These are phyloP conservation scores for Forsythia suspensa DNA, from an alignment of 257 asterid genomes.

Conservation along the genomic window DNA sequence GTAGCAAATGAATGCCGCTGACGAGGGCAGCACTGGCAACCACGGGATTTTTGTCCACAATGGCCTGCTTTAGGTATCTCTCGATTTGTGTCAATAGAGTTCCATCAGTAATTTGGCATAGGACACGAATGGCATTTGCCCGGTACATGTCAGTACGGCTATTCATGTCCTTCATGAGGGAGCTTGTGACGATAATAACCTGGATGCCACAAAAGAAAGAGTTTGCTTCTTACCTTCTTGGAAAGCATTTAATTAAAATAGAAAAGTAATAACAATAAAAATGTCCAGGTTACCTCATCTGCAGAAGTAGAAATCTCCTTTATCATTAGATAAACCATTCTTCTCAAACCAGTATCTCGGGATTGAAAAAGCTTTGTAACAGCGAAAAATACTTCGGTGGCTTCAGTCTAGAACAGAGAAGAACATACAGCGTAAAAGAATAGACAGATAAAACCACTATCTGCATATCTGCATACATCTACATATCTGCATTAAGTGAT, in stretches of 20 bases:
- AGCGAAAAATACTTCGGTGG: slow-evolving; percentile 88
- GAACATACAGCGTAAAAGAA: background rate
- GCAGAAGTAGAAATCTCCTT: slow-evolving; percentile 90
- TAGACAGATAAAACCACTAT: background rate
- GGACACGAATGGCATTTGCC: slow-evolving; percentile 94
- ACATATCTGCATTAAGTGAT: background rate
- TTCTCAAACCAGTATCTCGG: slow-evolving; percentile 79
- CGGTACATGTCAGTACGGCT: slow-evolving; percentile 97
- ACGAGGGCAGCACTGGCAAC: slow-evolving; percentile 98
- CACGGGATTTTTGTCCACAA: slow-evolving; percentile 90
- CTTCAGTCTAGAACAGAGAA: slow-evolving; percentile 55
- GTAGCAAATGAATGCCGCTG: slow-evolving; percentile 88
- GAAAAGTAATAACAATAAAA: background rate
- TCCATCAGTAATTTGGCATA: slow-evolving; percentile 88
- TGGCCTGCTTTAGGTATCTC: slow-evolving; percentile 92
- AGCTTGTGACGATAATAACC: slow-evolving; percentile 98
- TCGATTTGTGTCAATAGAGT: slow-evolving; percentile 89
- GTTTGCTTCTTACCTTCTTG: slow-evolving; percentile 24
- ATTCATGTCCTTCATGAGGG: slow-evolving; percentile 96
- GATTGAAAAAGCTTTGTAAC: slow-evolving; percentile 95
- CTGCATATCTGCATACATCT: too few relatives aligned
- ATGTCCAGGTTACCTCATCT: slow-evolving; percentile 61
- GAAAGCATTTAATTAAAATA: slow-evolving; percentile 10
- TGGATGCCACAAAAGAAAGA: slow-evolving; percentile 30
- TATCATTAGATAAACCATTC: slow-evolving; percentile 93